phyloP scores from a whole-genome alignment of 345 rosid genomes.

The Odontarrhena argentea region DNA sequence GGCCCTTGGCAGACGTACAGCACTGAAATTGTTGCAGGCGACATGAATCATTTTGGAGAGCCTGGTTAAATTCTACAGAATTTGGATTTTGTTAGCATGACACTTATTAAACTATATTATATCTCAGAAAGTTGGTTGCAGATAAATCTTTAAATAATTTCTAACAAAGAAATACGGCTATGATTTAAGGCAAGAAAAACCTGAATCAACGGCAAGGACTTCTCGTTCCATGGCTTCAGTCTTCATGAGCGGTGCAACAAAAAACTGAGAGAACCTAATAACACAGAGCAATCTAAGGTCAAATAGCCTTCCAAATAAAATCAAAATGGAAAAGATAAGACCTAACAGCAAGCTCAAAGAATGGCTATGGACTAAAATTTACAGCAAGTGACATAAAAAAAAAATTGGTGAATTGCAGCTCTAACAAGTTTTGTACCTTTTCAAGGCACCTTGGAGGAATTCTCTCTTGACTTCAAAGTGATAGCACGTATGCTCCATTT shows the following conservation, averaged over 20 bases:
- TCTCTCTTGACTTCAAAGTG: constrained; percentile 95
- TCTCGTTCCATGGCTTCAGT: constrained; percentile 95
- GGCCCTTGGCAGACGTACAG: constrained; percentile 69
- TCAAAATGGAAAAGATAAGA: neutral
- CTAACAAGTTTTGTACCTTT: constrained; percentile 54
- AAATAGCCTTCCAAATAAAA: constrained; percentile 17
- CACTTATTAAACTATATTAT: constrained; percentile 2
- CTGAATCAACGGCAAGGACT: constrained; percentile 97
- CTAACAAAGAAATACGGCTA: constrained; percentile 12
- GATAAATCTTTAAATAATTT: constrained; percentile 6
- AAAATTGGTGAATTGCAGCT: constrained; percentile 7
- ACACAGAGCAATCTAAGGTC: constrained; percentile 35
- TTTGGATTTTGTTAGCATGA: constrained; percentile 23
- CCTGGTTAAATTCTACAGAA: constrained; percentile 86
- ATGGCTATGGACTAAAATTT: neutral
- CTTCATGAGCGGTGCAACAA: constrained; percentile 94
- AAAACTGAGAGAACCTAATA: constrained; percentile 95
- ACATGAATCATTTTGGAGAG: constrained; percentile 82
- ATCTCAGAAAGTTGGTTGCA: constrained; percentile 14
- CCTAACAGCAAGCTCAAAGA: constrained; percentile 12
- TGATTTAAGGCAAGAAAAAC: constrained; percentile 43
- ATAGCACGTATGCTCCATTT: constrained; percentile 92
- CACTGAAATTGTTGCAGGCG: constrained; percentile 97
- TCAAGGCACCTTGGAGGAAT: constrained; percentile 80
- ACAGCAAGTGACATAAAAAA: constrained; percentile 2